A percentile compares a stretch with the other conserved stretches of the same genome.
Evolutionary conservation across 2,329 filamentous ascomycete species (phyloP).

Genomic region (Ophiostoma novo-ulmi): DNA sequence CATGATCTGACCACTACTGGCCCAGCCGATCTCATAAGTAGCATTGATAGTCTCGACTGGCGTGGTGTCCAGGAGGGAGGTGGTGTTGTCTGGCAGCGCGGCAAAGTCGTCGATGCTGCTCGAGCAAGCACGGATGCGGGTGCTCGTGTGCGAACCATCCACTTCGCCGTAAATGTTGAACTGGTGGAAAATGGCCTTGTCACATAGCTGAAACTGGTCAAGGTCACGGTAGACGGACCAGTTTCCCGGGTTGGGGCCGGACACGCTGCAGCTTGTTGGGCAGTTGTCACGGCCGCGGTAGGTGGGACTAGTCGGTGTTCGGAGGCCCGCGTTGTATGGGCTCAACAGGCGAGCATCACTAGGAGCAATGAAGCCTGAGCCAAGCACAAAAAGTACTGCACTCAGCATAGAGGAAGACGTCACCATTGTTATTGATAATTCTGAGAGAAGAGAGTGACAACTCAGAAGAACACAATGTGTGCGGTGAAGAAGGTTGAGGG

Average conservation of each 20-base stretch:
- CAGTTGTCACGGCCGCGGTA: slow-evolving; percentile 14
- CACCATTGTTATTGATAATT: neutral
- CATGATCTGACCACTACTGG: neutral
- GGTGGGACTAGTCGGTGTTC: neutral
- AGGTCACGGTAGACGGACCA: slow-evolving; percentile 14
- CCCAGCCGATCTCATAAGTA: slow-evolving; percentile 1
- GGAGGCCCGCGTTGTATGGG: neutral
- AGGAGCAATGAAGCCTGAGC: neutral
- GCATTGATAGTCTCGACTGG: neutral
- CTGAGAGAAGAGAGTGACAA: slow-evolving; percentile 7
- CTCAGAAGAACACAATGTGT: slow-evolving; percentile 1
- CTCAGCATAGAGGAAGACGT: neutral
- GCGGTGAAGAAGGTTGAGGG: neutral
- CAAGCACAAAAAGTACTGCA: neutral
- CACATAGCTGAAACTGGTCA: slow-evolving; percentile 1
- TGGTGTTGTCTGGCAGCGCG: too few species aligned
- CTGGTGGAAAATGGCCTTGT: neutral
- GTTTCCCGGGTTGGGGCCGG: slow-evolving; percentile 10
- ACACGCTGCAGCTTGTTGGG: neutral
- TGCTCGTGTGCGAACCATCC: neutral
- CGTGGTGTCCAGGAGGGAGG: neutral
- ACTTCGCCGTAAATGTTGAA: neutral
- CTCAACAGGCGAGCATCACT: neutral
- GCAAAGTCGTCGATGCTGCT: neutral
- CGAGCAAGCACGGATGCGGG: slow-evolving; percentile 10